Conservation (phyloP, 768 basidiomycete species). For the Mycena olivaceomarginata region DNA sequence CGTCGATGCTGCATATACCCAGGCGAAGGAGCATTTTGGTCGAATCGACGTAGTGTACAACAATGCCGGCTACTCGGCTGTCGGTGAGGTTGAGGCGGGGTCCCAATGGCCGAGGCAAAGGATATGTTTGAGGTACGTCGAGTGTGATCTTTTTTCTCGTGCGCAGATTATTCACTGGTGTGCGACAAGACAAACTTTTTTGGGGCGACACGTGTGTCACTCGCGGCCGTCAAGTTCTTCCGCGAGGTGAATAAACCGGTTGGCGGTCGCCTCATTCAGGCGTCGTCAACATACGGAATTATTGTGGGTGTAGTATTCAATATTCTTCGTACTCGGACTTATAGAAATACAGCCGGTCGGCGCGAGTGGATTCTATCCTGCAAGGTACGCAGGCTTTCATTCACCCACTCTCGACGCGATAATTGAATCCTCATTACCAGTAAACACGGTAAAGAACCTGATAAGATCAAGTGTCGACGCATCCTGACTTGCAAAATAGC, state of each 20-base stretch:
- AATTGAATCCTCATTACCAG: neutral
- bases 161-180: neutral
- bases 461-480: no score
- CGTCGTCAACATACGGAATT: conserved; percentile 29
- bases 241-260: conserved; percentile 29
- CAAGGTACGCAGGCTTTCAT: conserved; percentile 1
- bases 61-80: conserved; percentile 35
- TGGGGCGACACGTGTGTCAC: conserved; percentile 24
- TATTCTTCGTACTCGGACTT: neutral
- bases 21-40: conserved; percentile 6
- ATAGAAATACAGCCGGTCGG: neutral
- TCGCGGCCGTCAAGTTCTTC: conserved; percentile 32
- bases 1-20: conserved; percentile 17
- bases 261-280: conserved; percentile 31
- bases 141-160: neutral
- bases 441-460: conserved; percentile 26
- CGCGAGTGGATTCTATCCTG: conserved; percentile 26
- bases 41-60: conserved; percentile 37
- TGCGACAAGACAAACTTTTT: conserved; percentile 27
- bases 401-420: no score
- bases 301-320: neutral
- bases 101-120: conserved; percentile 32
- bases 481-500: neutral
- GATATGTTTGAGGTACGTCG: conserved; percentile 35
- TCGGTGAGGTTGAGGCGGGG: conserved; percentile 32